Evolutionary conservation across 2,329 filamentous ascomycete genomes (phyloP).

Genomic region (Phyllosticta paracitricarpa): DNA sequence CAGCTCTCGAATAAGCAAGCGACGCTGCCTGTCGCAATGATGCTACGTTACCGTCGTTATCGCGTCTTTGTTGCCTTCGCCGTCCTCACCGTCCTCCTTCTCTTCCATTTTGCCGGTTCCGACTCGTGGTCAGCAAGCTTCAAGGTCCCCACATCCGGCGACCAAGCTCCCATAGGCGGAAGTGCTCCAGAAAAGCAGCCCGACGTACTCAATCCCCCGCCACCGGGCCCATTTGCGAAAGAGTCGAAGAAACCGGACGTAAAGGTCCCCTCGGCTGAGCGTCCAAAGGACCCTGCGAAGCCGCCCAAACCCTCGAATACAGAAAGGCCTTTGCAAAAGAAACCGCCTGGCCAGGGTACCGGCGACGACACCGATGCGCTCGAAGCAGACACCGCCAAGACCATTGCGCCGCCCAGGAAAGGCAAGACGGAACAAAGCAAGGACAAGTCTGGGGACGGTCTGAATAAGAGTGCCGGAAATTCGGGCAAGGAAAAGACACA

Average conservation of each 20-base stretch:
- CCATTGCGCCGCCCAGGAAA: neutral
- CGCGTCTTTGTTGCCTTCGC: conserved; percentile 50
- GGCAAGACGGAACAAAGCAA: neutral
- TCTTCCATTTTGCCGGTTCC: conserved; percentile 43
- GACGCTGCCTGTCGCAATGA: conserved; percentile 19
- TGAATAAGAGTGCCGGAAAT: neutral
- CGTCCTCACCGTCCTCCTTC: conserved; percentile 43
- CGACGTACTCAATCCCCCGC: neutral
- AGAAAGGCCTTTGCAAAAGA: conserved; percentile 7
- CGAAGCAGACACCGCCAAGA: neutral
- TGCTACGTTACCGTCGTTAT: conserved; percentile 52
- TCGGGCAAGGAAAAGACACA: neutral
- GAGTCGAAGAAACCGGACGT: conserved; percentile 25
- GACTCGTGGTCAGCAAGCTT: conserved; percentile 27
- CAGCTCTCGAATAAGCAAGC: neutral
- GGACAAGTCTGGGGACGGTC: neutral
- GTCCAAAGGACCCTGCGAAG: conserved; percentile 3
- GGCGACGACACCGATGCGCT: neutral
- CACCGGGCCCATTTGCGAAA: conserved; percentile 17
- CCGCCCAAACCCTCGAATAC: conserved; percentile 4
- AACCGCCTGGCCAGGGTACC: neutral
- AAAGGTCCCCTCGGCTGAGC: conserved; percentile 22
- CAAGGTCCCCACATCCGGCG: conserved; percentile 7
- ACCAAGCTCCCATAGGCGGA: conserved; percentile 1
- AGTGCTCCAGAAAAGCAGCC: neutral